Evolutionary conservation across 768 basidiomycete genomes (phyloP).

Genomic region (Boletus huronensis): DNA sequence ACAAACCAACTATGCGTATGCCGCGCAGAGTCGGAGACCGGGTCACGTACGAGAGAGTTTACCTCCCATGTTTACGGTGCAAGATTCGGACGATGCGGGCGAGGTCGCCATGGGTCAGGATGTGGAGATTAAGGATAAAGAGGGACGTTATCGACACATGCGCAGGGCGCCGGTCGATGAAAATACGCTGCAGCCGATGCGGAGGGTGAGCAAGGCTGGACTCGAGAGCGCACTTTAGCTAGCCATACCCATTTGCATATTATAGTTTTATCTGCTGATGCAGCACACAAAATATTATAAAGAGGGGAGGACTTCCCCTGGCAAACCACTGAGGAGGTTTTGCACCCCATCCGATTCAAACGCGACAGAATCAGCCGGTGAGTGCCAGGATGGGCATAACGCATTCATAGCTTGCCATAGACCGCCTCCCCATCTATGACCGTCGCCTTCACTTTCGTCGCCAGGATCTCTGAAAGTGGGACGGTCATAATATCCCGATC

Average conservation of each 20-base stretch:
- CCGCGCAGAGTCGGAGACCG: constrained; percentile 48
- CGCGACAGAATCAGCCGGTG: too few relatives aligned
- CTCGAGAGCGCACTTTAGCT: constrained; percentile 61
- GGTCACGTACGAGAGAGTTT: constrained; percentile 74
- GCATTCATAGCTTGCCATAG: constrained; percentile 45
- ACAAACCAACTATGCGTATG: constrained; percentile 39
- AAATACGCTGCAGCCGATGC: constrained; percentile 82
- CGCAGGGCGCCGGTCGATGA: constrained; percentile 85
- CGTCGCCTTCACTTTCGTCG: constrained; percentile 65
- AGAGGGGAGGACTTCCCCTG: not conserved
- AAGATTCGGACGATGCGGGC: constrained; percentile 27
- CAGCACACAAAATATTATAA: not conserved
- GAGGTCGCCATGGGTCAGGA: constrained; percentile 63
- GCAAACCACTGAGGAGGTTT: not conserved
- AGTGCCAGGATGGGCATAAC: constrained; percentile 6
- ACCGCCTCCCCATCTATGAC: constrained; percentile 69
- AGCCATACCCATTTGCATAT: constrained; percentile 17
- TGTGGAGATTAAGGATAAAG: constrained; percentile 83
- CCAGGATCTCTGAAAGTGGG: constrained; percentile 56
- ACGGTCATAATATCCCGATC: constrained; percentile 77
- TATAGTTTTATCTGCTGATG: constrained; percentile 1
- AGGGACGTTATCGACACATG: constrained; percentile 84
- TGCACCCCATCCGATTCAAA: not conserved
- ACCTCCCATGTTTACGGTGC: constrained; percentile 29
- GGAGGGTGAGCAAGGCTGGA: constrained; percentile 91